Evolutionary conservation across 78 protist genomes (phyloP).

Genomic region (Dictyostelium intermedium): DNA sequence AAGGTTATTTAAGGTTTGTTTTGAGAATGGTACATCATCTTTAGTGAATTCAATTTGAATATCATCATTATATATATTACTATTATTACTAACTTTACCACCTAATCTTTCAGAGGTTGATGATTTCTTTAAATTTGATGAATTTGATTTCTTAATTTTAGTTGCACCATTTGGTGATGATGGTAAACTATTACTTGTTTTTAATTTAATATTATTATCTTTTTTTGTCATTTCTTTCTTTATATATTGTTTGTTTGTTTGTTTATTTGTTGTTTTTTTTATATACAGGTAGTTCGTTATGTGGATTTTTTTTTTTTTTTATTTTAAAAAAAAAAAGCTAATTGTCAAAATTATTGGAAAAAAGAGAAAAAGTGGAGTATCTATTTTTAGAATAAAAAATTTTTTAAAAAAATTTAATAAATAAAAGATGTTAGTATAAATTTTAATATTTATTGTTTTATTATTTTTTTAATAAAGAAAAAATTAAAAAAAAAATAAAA

Average conservation of each 20-base stretch:
- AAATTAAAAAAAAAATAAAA: no score
- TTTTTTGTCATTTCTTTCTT: constrained; percentile 2
- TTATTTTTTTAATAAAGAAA: no score
- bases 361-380: not conserved
- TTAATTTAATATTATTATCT: constrained; percentile 16
- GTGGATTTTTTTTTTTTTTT: not conserved
- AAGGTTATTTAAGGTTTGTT: constrained; percentile 21
- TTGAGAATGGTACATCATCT: constrained; percentile 14
- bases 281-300: not conserved
- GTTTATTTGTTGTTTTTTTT: not conserved
- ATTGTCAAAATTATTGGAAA: not conserved
- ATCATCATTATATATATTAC: constrained; percentile 21
- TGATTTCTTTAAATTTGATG: not conserved
- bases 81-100: constrained; percentile 15
- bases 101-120: not conserved
- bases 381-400: not conserved
- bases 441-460: no score
- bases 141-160: not conserved
- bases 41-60: not conserved
- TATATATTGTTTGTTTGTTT: not conserved
- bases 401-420: no score
- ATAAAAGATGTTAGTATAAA: not conserved
- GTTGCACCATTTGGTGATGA: not conserved
- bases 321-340: not conserved
- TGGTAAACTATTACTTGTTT: not conserved